Evolutionary conservation across 768 basidiomycete genomes (phyloP).

Genomic region (Hysterangium stoloniferum): DNA sequence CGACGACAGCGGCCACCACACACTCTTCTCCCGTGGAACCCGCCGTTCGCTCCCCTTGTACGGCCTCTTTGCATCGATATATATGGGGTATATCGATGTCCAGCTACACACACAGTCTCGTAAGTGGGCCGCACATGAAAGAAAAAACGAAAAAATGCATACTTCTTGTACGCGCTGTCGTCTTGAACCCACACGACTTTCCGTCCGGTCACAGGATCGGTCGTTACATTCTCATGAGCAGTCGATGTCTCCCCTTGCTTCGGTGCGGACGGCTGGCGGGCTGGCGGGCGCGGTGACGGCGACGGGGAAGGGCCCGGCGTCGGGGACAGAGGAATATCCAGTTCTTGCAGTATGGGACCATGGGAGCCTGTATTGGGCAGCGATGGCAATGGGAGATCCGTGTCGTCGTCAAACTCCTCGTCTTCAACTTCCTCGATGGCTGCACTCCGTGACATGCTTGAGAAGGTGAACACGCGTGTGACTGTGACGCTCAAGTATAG

Average conservation of each 20-base stretch:
- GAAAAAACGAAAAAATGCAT: background rate
- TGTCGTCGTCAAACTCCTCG: slow-evolving; percentile 95
- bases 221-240: slow-evolving; percentile 5
- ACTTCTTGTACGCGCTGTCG: slow-evolving; percentile 8
- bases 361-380: slow-evolving; percentile 58
- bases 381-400: slow-evolving; percentile 76
- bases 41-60: slow-evolving; percentile 79
- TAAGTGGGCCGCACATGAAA: background rate
- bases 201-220: slow-evolving; percentile 8
- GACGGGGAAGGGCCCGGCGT: slow-evolving; percentile 51
- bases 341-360: slow-evolving; percentile 76
- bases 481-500: background rate
- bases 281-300: slow-evolving; percentile 22
- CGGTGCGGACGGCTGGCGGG: background rate
- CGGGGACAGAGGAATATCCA: slow-evolving; percentile 23
- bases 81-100: slow-evolving; percentile 95
- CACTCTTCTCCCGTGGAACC: slow-evolving; percentile 63
- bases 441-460: slow-evolving; percentile 58
- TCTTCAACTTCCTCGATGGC: slow-evolving; percentile 87
- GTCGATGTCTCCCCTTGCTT: slow-evolving; percentile 10
- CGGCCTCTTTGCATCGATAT: slow-evolving; percentile 90
- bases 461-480: slow-evolving; percentile 1
- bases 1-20: slow-evolving; percentile 95
- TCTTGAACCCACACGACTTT: slow-evolving; percentile 12
- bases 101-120: slow-evolving; percentile 44